phyloP scores from a whole-genome alignment of 345 rosid genomes.

The Hypericum androsaemum region DNA sequence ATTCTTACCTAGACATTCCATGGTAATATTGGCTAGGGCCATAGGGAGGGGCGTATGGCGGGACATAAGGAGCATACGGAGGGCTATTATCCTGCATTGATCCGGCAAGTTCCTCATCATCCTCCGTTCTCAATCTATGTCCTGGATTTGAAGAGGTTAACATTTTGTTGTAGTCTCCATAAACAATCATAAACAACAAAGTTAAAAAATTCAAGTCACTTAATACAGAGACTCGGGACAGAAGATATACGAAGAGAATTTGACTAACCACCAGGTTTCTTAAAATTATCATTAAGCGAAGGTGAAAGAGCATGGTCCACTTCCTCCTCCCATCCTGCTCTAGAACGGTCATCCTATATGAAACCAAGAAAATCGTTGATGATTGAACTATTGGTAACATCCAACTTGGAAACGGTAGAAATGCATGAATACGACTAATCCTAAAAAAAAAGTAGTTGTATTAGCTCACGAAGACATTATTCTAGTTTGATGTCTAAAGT shows the following conservation, averaged over 20 bases:
- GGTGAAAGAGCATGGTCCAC: conserved; percentile 57
- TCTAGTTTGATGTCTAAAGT: no score
- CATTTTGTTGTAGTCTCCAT: neutral
- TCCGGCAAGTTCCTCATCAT: conserved; percentile 37
- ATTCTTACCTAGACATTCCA: conserved; percentile 37
- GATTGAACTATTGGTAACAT: neutral
- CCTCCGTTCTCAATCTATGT: conserved; percentile 35
- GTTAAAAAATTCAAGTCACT: neutral
- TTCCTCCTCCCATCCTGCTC: conserved; percentile 53
- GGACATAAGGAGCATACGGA: conserved; percentile 38
- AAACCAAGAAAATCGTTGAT: conserved; percentile 9
- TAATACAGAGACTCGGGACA: neutral
- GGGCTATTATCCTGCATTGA: conserved; percentile 36
- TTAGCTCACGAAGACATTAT: no score
- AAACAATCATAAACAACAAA: no score
- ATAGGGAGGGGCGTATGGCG: neutral
- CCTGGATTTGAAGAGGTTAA: conserved; percentile 24
- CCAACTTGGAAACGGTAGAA: neutral
- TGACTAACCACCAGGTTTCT: conserved; percentile 45
- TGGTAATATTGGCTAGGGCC: conserved; percentile 33
- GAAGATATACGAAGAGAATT: neutral
- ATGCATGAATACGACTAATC: neutral
- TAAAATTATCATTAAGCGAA: conserved; percentile 48
- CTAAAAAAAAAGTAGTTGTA: no score
- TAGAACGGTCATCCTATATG: conserved; percentile 48